Percentiles rank a stretch among this genome's conserved stretches.
These are phyloP conservation scores for Lepidium africanum DNA, from an alignment of 345 rosid genomes.

Conservation along the genomic window DNA sequence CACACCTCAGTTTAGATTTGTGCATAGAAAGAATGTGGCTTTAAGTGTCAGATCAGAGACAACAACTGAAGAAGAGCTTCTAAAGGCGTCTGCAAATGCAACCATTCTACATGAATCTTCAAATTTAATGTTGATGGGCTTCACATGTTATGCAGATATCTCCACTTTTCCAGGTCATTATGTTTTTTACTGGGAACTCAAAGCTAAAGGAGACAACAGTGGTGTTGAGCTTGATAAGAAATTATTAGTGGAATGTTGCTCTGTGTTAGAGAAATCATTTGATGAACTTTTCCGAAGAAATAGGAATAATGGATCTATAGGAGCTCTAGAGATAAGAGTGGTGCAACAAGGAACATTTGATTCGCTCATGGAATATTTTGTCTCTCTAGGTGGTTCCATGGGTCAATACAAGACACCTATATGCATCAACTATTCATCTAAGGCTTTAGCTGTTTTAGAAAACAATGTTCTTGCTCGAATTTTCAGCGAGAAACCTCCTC, in stretches of 20 bases:
- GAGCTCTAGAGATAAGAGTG: conserved; percentile 59
- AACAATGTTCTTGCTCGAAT: neutral
- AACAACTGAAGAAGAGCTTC: conserved; percentile 58
- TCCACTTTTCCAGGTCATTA: conserved; percentile 52
- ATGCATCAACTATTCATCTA: conserved; percentile 38
- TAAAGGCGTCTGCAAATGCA: conserved; percentile 44
- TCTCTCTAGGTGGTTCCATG: conserved; percentile 47
- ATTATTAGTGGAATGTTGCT: conserved; percentile 55
- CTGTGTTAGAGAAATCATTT: conserved; percentile 43
- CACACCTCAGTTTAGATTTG: conserved; percentile 51
- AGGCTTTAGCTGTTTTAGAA: conserved; percentile 16
- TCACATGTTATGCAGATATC: conserved; percentile 47
- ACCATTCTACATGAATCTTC: conserved; percentile 33
- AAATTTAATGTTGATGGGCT: conserved; percentile 36
- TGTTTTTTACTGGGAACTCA: conserved; percentile 61
- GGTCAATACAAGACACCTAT: conserved; percentile 67
- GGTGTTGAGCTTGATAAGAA: conserved; percentile 20
- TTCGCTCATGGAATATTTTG: conserved; percentile 52
- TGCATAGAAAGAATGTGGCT: conserved; percentile 38
- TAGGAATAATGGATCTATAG: conserved; percentile 35
- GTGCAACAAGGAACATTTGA: conserved; percentile 52
- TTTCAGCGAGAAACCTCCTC: neutral
- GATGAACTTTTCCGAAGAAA: conserved; percentile 38
- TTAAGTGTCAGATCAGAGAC: conserved; percentile 44
- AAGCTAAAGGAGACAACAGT: conserved; percentile 8